Conservation (phyloP, 306 rosid species). For the Fagus sylvatica region DNA sequence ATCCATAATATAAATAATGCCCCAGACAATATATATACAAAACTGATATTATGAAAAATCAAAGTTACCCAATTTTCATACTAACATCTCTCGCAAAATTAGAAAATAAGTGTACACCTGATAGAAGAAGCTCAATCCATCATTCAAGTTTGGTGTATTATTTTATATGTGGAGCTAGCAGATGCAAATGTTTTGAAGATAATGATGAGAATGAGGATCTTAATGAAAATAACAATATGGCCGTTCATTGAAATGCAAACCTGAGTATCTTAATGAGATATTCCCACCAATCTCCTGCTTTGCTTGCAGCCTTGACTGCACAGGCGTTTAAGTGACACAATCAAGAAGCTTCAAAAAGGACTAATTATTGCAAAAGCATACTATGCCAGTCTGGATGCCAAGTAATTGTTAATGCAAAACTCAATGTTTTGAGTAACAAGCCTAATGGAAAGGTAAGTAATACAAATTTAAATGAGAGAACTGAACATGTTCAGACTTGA, state of each 20-base stretch:
- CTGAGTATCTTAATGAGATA: conserved; percentile 79
- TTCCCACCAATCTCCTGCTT: conserved; percentile 85
- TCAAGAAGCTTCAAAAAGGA: not conserved
- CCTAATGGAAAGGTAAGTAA: not conserved
- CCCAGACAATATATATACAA: not conserved
- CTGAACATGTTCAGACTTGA: not conserved
- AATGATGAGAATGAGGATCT: conserved; percentile 1
- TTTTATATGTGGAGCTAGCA: not conserved
- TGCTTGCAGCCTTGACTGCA: conserved; percentile 93
- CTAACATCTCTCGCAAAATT: not conserved
- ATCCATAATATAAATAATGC: not conserved
- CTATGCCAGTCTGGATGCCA: not conserved
- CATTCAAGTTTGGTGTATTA: not conserved
- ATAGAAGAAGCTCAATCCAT: not conserved
- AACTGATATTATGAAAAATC: not conserved
- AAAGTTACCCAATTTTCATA: not conserved
- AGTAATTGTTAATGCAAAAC: not conserved
- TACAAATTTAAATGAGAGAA: not conserved
- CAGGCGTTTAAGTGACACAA: conserved; percentile 9
- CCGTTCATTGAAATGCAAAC: conserved; percentile 40
- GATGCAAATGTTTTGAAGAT: not conserved
- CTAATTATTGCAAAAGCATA: not conserved
- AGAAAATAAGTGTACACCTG: not conserved
- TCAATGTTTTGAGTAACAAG: not conserved
- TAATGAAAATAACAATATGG: not conserved